Evolutionary conservation across 2,329 filamentous ascomycete genomes (phyloP).

Genomic region (Aspergillus sp.): DNA sequence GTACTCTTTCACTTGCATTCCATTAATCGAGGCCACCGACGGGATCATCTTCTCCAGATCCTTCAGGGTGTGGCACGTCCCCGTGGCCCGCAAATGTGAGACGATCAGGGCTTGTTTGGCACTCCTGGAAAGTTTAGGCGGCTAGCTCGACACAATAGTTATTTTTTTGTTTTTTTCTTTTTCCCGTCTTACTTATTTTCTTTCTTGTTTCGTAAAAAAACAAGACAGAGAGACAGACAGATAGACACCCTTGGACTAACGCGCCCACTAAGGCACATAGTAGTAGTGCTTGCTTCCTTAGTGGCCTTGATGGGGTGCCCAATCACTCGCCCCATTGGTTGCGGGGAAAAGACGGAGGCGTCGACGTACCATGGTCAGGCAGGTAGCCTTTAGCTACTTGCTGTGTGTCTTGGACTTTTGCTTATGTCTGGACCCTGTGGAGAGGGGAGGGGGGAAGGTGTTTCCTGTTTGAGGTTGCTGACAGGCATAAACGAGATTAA

Average conservation of each 20-base stretch:
- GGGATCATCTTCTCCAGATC: slow-evolving; percentile 68
- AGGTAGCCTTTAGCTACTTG: neutral
- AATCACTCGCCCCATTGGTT: neutral
- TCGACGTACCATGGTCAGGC: slow-evolving; percentile 6
- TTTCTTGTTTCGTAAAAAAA: too few species aligned
- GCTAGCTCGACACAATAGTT: slow-evolving; percentile 19
- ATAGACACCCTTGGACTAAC: too few species aligned
- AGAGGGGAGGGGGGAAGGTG: too few species aligned
- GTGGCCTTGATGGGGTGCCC: too few species aligned
- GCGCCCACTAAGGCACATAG: too few species aligned
- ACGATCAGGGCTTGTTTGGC: slow-evolving; percentile 62
- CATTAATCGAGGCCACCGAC: slow-evolving; percentile 62
- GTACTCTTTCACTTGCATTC: slow-evolving; percentile 69
- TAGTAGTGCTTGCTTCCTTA: too few species aligned
- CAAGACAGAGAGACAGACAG: too few species aligned
- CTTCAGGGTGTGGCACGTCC: slow-evolving; percentile 65
- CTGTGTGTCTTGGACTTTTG: neutral
- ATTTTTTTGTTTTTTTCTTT: too few species aligned
- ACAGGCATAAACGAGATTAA: too few species aligned
- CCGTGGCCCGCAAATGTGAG: slow-evolving; percentile 60
- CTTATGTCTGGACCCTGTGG: neutral
- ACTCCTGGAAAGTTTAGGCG: slow-evolving; percentile 59
- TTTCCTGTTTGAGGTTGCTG: too few species aligned
- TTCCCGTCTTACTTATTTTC: too few species aligned
- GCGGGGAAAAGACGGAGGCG: neutral